Conservation (phyloP, 768 basidiomycete genomes). For the Mycena belliarum region DNA sequence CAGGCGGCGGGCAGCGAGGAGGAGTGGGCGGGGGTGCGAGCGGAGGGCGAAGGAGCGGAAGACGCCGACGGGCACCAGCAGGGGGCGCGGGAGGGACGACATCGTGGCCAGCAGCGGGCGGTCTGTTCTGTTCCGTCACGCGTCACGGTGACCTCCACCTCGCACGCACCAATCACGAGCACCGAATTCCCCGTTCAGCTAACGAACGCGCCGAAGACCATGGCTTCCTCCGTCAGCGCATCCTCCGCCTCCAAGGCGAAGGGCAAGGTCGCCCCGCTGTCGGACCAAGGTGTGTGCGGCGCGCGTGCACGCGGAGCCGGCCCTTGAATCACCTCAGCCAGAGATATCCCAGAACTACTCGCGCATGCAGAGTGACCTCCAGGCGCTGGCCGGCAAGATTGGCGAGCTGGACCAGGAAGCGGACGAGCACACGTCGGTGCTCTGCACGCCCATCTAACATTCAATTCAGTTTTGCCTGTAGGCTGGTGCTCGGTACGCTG, state of each 20-base stretch:
- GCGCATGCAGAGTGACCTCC: slow-evolving; percentile 84
- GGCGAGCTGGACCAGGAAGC: slow-evolving; percentile 95
- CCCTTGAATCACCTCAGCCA: slow-evolving; percentile 53
- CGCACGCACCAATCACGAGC: slow-evolving; percentile 17
- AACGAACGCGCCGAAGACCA: no score
- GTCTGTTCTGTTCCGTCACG: no score
- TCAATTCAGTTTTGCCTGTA: slow-evolving; percentile 30
- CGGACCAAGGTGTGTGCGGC: slow-evolving; percentile 67
- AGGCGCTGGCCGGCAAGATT: slow-evolving; percentile 91
- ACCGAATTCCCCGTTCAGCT: slow-evolving; percentile 17
- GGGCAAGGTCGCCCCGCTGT: slow-evolving; percentile 54
- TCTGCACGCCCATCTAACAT: not conserved
- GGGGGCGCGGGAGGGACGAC: slow-evolving; percentile 42
- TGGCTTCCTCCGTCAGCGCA: no score
- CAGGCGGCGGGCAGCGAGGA: slow-evolving; percentile 48
- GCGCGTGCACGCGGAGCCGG: slow-evolving; percentile 14
- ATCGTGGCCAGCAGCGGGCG: slow-evolving; percentile 21
- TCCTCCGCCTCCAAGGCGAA: slow-evolving; percentile 58
- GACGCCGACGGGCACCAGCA: slow-evolving; percentile 30
- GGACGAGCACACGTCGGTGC: slow-evolving; percentile 89
- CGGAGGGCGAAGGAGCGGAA: slow-evolving; percentile 21
- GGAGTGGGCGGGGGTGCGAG: slow-evolving; percentile 27
- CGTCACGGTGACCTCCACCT: slow-evolving; percentile 13
- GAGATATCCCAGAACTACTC: slow-evolving; percentile 85
- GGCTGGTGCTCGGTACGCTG: slow-evolving; percentile 86